Percentiles rank a stretch among this genome's conserved stretches.
Conservation (phyloP, 306 rosid species). For the Gynostemma pentaphyllum region DNA sequence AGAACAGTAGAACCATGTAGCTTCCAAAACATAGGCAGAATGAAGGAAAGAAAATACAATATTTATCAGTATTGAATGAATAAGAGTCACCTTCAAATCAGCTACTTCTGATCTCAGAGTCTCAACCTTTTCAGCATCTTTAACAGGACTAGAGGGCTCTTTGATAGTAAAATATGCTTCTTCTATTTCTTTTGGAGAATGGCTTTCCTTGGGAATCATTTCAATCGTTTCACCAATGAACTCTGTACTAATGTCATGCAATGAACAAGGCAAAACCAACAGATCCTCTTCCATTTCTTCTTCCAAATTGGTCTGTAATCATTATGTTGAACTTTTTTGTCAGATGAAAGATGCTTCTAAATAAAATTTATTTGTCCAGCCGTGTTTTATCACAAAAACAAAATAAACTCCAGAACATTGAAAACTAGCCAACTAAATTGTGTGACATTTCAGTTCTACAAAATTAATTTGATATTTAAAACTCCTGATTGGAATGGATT, state of each 20-base stretch:
- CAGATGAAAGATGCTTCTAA: neutral
- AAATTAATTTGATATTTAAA: slow-evolving; percentile 1
- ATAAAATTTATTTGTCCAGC: neutral
- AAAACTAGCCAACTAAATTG: neutral
- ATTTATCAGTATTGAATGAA: neutral
- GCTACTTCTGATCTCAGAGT: slow-evolving; percentile 37
- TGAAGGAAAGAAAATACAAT: neutral
- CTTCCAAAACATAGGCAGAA: neutral
- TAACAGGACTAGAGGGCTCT: slow-evolving; percentile 30
- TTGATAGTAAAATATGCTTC: slow-evolving; percentile 23
- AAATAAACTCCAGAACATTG: neutral
- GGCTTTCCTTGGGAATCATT: slow-evolving; percentile 31
- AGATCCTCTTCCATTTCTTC: slow-evolving; percentile 17
- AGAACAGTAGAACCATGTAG: neutral
- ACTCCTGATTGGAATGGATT: neutral
- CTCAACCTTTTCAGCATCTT: slow-evolving; percentile 30
- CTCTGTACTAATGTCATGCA: neutral
- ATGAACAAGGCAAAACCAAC: neutral
- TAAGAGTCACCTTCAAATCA: slow-evolving; percentile 47
- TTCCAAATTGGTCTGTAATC: slow-evolving; percentile 20
- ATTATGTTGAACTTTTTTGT: neutral
- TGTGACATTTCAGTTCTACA: neutral
- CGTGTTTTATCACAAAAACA: neutral
- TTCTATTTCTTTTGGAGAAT: slow-evolving; percentile 27
- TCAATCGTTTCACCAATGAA: slow-evolving; percentile 22